These are phyloP conservation scores for Quercus robur DNA, from an alignment of 306 rosid genomes.

Conservation along the genomic window DNA sequence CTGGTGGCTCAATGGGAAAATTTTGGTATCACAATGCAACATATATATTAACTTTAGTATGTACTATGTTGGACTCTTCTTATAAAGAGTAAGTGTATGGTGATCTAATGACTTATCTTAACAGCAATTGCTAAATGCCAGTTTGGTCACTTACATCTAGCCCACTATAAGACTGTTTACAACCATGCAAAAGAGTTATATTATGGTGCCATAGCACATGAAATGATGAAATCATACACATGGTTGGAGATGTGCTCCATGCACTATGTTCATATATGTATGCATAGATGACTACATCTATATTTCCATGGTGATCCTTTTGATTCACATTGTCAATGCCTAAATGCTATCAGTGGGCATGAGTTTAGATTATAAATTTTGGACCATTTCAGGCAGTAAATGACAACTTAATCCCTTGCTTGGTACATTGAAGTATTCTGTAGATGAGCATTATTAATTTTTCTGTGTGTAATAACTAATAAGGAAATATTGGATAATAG, in stretches of 20 bases:
- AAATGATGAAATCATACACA: neutral
- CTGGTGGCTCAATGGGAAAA: neutral
- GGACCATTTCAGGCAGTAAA: no score
- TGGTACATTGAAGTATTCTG: neutral
- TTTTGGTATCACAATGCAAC: no score
- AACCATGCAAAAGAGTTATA: neutral
- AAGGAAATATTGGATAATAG: neutral
- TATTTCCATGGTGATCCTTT: neutral
- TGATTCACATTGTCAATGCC: neutral
- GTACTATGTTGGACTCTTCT: neutral
- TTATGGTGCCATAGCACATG: neutral
- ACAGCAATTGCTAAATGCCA: neutral
- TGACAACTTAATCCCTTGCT: no score
- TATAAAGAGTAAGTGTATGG: neutral
- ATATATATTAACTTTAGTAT: neutral
- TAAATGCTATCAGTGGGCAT: neutral
- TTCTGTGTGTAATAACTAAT: neutral
- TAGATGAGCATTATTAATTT: neutral
- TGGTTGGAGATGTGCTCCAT: neutral
- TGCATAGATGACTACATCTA: no score
- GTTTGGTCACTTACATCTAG: neutral
- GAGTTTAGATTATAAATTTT: no score
- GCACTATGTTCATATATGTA: no score
- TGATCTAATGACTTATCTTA: neutral
- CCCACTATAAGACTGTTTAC: neutral